Evolutionary conservation across 441 rosid genomes (phyloP).

Genomic region (Lepidium campestre): DNA sequence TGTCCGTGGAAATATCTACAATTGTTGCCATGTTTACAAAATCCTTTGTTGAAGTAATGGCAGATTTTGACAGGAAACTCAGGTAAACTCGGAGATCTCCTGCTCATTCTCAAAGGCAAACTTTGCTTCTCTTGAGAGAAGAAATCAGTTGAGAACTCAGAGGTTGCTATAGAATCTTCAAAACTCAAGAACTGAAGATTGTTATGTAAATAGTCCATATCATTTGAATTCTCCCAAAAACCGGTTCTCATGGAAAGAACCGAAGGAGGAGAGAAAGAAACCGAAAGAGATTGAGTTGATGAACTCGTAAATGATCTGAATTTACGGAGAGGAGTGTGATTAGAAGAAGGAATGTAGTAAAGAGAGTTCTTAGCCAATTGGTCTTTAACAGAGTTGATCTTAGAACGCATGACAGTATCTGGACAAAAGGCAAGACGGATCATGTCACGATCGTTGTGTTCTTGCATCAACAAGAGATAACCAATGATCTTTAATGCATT

Average conservation of each 20-base stretch:
- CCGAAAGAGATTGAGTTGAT: background rate
- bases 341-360: constrained; percentile 14
- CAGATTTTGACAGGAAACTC: constrained; percentile 77
- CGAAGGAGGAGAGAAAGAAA: constrained; percentile 13
- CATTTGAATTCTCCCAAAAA: constrained; percentile 18
- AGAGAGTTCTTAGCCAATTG: constrained; percentile 36
- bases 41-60: constrained; percentile 75
- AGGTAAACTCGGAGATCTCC: constrained; percentile 64
- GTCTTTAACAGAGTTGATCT: constrained; percentile 58
- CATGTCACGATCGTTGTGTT: constrained; percentile 70
- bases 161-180: constrained; percentile 28
- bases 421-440: constrained; percentile 78
- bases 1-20: constrained; percentile 77
- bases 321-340: constrained; percentile 8
- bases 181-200: constrained; percentile 45
- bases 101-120: constrained; percentile 43
- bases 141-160: constrained; percentile 44
- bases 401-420: constrained; percentile 45
- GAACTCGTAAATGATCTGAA: constrained; percentile 31
- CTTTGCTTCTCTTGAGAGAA: constrained; percentile 37
- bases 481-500: constrained; percentile 71
- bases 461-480: constrained; percentile 61
- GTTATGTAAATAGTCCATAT: constrained; percentile 22
- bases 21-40: constrained; percentile 75
- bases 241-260: constrained; percentile 30